phyloP scores from a whole-genome alignment of 2,329 filamentous ascomycete species.

The Fusarium chlamydosporum region DNA sequence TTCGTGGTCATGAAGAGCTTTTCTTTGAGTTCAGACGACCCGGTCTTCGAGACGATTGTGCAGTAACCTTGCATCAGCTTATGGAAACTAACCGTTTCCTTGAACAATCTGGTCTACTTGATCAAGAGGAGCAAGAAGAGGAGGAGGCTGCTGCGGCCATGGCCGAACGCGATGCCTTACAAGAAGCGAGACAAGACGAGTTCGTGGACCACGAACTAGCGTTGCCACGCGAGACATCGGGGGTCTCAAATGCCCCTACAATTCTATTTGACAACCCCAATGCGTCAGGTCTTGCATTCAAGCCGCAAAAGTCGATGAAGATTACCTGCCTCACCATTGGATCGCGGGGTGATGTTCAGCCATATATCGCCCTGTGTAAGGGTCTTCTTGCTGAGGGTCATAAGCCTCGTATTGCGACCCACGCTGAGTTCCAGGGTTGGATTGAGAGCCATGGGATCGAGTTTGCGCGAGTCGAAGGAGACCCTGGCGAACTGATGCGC shows the following conservation, averaged over 20 bases:
- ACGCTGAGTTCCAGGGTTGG: constrained; percentile 90
- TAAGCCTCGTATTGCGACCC: constrained; percentile 87
- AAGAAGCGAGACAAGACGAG: constrained; percentile 75
- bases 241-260: constrained; percentile 72
- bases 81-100: constrained; percentile 81
- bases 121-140: constrained; percentile 76
- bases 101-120: constrained; percentile 76
- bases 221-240: constrained; percentile 63
- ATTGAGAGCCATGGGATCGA: constrained; percentile 94
- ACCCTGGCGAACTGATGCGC: constrained; percentile 94
- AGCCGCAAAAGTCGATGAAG: constrained; percentile 81
- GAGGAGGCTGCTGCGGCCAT: constrained; percentile 82
- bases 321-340: constrained; percentile 97
- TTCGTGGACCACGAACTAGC: constrained; percentile 66
- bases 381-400: constrained; percentile 90
- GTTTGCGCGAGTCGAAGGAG: constrained; percentile 88
- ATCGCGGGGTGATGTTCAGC: constrained; percentile 94
- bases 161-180: constrained; percentile 84
- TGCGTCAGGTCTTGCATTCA: constrained; percentile 91
- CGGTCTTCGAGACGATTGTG: constrained; percentile 89
- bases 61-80: constrained; percentile 81
- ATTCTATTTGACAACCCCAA: constrained; percentile 91
- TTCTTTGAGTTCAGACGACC: constrained; percentile 92
- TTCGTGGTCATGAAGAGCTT: constrained; percentile 92
- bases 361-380: constrained; percentile 96